Conservation (phyloP, 768 basidiomycete genomes). For the Suillus subaureus region DNA sequence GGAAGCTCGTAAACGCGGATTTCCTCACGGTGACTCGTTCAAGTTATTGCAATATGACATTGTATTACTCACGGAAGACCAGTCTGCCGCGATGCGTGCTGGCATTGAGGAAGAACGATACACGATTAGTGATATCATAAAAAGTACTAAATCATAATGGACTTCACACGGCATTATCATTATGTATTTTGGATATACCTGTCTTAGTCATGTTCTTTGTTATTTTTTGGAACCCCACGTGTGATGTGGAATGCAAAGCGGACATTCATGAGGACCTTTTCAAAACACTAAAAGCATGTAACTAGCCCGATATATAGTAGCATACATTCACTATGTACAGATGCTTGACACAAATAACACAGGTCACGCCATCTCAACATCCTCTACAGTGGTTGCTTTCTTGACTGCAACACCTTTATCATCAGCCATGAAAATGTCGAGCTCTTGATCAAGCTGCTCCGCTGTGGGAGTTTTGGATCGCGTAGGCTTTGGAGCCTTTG, state of each 20-base stretch:
- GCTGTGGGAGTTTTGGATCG: constrained; percentile 68
- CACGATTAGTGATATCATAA: not conserved
- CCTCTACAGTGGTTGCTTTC: constrained; percentile 32
- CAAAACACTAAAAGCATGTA: not conserved
- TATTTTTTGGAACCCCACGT: not conserved
- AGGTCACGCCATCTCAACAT: constrained; percentile 56
- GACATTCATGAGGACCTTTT: not conserved
- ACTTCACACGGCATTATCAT: not conserved
- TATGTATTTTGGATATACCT: not conserved
- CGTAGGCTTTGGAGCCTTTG: constrained; percentile 32
- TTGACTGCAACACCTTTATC: constrained; percentile 30
- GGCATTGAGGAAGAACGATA: constrained; percentile 15
- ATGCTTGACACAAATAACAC: not conserved
- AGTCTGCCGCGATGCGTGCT: constrained; percentile 36
- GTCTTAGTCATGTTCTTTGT: not conserved
- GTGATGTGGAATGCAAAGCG: too few species aligned
- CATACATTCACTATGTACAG: constrained; percentile 6
- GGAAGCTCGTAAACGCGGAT: constrained; percentile 54
- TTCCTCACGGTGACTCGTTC: constrained; percentile 48
- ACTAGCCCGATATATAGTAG: constrained; percentile 6
- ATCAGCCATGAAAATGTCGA: constrained; percentile 86
- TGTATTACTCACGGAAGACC: constrained; percentile 44
- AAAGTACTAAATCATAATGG: not conserved
- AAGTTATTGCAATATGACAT: constrained; percentile 50
- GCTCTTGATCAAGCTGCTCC: constrained; percentile 84